Evolutionary conservation across 176 grass and related monocot species (phyloP), one percentile per base, ranked within the genome.

Genomic region (Ananas comosus): DNA sequence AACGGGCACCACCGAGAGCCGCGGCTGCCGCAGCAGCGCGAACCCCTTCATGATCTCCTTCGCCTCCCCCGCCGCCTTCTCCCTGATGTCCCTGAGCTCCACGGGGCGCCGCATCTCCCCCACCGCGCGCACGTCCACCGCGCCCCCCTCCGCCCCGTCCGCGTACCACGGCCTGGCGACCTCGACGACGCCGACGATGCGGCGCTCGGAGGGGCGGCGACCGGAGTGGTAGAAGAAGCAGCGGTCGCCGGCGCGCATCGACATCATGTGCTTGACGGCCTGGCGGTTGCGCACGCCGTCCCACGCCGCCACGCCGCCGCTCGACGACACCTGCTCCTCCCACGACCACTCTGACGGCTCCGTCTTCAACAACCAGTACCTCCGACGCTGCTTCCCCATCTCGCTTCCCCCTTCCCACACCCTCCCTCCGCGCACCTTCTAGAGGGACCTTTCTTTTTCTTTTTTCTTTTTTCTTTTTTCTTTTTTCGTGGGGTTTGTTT

Each of bases 291-390:
- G 79, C 16, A 96, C 86, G 79, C 86, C 88, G 68, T 96, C 92
- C 92, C 92, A 96, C 80, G 79, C 79, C 51, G 78, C 85, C 7
- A 87, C 54, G 64, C 92, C 86, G 10, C 88, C 81, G 13, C 70
- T 48, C 18, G 82, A 82, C 4, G 29, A 11, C 14, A 53, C 81
- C 89, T 97, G 93, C 75, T 92, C 77, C 49, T 88, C 81, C 93
- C 93, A 92, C 16, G 93, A 96, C 93, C 93, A 96, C 70, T 96
- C 86, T 9, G 75, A 68, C 4, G 86, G 93, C 70, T 92, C 93
- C 57, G 84, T 87, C 89, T 90, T 96, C 23, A 96, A 77, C 12
- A 96, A 68, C 89, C 89, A 96, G 71, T 87, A 83, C 18, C 76
- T 69, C 2, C 48, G 42, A 61, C 48, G 61, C 1, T 49, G 65